Evolutionary conservation across 1,139 yeast genomes (phyloP).

Genomic region (Candida sp.): DNA sequence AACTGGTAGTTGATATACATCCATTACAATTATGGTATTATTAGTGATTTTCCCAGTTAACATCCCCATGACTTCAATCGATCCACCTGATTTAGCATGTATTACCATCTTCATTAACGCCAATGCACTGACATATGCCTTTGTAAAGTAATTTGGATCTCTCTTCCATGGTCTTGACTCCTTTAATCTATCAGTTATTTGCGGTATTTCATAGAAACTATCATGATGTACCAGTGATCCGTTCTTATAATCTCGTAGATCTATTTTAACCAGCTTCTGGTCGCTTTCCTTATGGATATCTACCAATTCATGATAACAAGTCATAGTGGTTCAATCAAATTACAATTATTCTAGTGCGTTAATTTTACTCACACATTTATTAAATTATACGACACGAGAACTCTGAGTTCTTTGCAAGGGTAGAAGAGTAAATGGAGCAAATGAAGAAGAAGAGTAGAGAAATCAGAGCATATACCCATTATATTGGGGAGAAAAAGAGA

Average conservation of each 20-base stretch:
- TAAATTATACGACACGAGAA: neutral
- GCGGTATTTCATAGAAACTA: constrained; percentile 9
- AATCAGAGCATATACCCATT: too few relatives aligned
- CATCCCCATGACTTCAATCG: constrained; percentile 96
- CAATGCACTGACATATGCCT: constrained; percentile 65
- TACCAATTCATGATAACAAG: constrained; percentile 2
- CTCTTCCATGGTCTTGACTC: constrained; percentile 37
- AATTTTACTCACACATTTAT: neutral
- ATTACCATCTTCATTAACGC: constrained; percentile 78
- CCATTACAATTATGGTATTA: constrained; percentile 67
- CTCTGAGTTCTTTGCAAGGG: neutral
- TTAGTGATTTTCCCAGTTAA: constrained; percentile 71
- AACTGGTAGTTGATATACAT: constrained; percentile 84
- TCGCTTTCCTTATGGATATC: neutral
- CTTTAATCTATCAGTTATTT: constrained; percentile 8
- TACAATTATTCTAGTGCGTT: neutral
- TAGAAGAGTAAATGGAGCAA: neutral
- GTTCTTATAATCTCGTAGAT: neutral
- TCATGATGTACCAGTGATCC: neutral
- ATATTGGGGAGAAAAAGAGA: neutral
- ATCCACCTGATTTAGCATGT: constrained; percentile 84
- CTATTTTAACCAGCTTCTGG: neutral
- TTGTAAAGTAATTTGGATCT: constrained; percentile 59
- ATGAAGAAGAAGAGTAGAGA: too few relatives aligned
- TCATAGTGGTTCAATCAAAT: neutral